phyloP scores from a whole-genome alignment of 2,329 filamentous ascomycete species.

The Colletotrichum sidae region DNA sequence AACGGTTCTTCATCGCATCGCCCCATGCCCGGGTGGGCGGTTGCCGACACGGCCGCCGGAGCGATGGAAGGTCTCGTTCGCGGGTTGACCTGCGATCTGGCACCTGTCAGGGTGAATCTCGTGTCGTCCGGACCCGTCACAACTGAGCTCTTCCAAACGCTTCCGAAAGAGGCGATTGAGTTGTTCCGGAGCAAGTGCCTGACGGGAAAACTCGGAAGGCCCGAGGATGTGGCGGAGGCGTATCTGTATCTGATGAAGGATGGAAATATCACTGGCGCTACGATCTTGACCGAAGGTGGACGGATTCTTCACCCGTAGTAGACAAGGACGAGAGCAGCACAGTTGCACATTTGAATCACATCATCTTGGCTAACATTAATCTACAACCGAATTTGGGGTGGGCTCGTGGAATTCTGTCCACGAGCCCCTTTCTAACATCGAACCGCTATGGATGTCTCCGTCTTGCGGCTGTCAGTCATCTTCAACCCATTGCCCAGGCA shows the following conservation, averaged over 20 bases:
- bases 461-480: no score
- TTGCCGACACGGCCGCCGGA: slow-evolving; percentile 8
- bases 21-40: slow-evolving; percentile 21
- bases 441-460: background rate
- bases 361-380: background rate
- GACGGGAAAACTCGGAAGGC: slow-evolving; percentile 11
- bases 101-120: slow-evolving; percentile 5
- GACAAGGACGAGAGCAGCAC: background rate
- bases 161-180: slow-evolving; percentile 10
- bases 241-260: slow-evolving; percentile 59
- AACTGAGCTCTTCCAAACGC: slow-evolving; percentile 9
- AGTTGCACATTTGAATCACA: background rate
- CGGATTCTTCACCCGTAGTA: background rate
- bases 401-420: no score
- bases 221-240: slow-evolving; percentile 56
- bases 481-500: slow-evolving; percentile 8
- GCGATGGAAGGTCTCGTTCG: slow-evolving; percentile 18
- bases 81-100: slow-evolving; percentile 9
- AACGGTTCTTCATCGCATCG: slow-evolving; percentile 23
- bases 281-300: slow-evolving; percentile 44
- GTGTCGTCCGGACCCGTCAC: slow-evolving; percentile 19
- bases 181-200: slow-evolving; percentile 14
- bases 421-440: no score
- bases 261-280: slow-evolving; percentile 49
- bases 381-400: no score